phyloP scores from a whole-genome alignment of 2,329 filamentous ascomycete species.

The Stachybotrys chartarum region DNA sequence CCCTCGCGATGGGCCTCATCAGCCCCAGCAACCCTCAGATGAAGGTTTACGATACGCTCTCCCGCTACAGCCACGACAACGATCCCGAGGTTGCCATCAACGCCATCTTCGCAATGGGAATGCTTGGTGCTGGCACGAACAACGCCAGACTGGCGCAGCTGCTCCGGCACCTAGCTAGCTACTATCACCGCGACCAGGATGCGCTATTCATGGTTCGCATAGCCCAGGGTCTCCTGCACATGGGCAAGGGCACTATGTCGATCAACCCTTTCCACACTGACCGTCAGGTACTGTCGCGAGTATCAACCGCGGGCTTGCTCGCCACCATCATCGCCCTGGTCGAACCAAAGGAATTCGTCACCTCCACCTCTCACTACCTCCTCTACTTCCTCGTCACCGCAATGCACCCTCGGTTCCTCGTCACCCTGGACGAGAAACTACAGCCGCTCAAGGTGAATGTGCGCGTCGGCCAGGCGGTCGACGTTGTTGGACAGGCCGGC shows the following conservation, averaged over 20 bases:
- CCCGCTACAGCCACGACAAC: conserved; percentile 96
- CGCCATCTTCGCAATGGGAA: conserved; percentile 98
- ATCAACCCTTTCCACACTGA: conserved; percentile 99
- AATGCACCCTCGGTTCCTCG: conserved; percentile 93
- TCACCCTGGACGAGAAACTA: conserved; percentile 91
- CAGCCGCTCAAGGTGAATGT: conserved; percentile 94
- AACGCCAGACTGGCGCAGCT: conserved; percentile 94
- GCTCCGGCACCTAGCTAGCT: conserved; percentile 88
- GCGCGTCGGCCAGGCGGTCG: conserved; percentile 93
- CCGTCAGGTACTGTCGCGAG: conserved; percentile 86
- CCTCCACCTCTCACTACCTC: conserved; percentile 71
- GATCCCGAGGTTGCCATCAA: conserved; percentile 98
- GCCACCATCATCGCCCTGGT: conserved; percentile 90
- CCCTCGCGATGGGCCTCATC: conserved; percentile 91
- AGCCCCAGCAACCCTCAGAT: conserved; percentile 98
- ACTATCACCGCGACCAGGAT: conserved; percentile 95
- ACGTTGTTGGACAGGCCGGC: conserved; percentile 94
- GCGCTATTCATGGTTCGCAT: conserved; percentile 99
- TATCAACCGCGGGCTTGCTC: conserved; percentile 81
- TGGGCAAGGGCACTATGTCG: conserved; percentile 96
- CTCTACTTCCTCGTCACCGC: conserved; percentile 96
- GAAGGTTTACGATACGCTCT: conserved; percentile 98
- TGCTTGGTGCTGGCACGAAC: conserved; percentile 93
- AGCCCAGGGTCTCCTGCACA: conserved; percentile 92
- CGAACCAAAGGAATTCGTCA: conserved; percentile 81